phyloP scores from a whole-genome alignment of 768 basidiomycete species.

The Russula emetica region DNA sequence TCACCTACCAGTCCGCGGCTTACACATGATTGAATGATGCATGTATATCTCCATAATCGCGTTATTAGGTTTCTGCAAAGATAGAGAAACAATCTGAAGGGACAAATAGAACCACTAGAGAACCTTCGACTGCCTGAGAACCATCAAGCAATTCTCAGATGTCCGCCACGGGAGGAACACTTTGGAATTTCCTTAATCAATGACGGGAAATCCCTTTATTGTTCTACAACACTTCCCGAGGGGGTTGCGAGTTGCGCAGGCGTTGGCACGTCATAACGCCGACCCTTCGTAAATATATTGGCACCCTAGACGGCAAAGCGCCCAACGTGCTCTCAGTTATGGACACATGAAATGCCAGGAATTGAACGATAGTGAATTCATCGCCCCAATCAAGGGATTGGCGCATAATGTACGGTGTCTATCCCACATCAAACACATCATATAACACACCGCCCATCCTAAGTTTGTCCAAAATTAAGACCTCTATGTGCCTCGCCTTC shows the following conservation, averaged over 20 bases:
- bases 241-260: slow-evolving; percentile 13
- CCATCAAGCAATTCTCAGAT: slow-evolving; percentile 3
- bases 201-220: slow-evolving; percentile 24
- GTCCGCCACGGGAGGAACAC: not conserved
- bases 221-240: slow-evolving; percentile 22
- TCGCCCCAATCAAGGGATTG: slow-evolving; percentile 15
- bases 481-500: slow-evolving; percentile 8
- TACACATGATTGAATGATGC: slow-evolving; percentile 24
- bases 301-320: slow-evolving; percentile 20
- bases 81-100: slow-evolving; percentile 56
- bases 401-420: slow-evolving; percentile 22
- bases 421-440: slow-evolving; percentile 7
- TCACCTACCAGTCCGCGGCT: slow-evolving; percentile 1
- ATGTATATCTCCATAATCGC: slow-evolving; percentile 23
- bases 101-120: slow-evolving; percentile 32
- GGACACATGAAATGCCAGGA: slow-evolving; percentile 21
- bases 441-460: slow-evolving; percentile 2
- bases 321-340: slow-evolving; percentile 17
- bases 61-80: slow-evolving; percentile 68
- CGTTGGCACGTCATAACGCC: slow-evolving; percentile 24
- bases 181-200: slow-evolving; percentile 17
- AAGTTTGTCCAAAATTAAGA: slow-evolving; percentile 7
- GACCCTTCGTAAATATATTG: slow-evolving; percentile 22
- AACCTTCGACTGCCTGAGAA: slow-evolving; percentile 19
- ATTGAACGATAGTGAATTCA: slow-evolving; percentile 11